Conservation (phyloP, 345 rosid genomes). For the Eucalyptus rudis region DNA sequence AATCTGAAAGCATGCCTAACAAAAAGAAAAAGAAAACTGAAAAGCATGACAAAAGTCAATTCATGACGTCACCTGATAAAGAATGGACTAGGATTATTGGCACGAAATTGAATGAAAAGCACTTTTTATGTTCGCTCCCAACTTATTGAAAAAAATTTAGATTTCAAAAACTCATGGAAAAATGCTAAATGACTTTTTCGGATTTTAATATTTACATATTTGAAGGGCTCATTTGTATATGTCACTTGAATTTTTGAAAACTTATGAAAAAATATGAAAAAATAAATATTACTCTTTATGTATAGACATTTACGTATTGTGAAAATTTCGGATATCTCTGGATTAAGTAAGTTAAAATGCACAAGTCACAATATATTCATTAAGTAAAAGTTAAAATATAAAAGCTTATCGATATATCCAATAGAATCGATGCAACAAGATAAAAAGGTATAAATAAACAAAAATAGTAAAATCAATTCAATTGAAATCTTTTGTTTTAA, state of each 20-base stretch:
- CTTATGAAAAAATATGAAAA: background rate
- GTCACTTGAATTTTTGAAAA: background rate
- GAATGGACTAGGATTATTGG: background rate
- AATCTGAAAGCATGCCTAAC: background rate
- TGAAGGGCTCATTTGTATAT: background rate
- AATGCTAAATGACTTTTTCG: background rate
- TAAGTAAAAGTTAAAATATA: background rate
- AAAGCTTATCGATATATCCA: background rate
- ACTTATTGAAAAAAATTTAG: background rate
- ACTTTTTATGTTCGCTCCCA: background rate
- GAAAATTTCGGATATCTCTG: fast-evolving
- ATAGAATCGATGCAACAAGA: background rate
- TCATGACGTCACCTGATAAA: background rate
- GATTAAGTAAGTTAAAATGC: background rate
- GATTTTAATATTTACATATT: background rate
- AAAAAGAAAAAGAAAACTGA: background rate
- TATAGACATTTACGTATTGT: background rate
- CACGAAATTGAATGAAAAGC: background rate
- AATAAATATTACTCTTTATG: fast-evolving
- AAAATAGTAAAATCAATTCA: fast-evolving
- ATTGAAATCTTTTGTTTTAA: background rate
- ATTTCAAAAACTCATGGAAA: background rate
- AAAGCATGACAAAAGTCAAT: background rate
- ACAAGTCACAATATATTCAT: fast-evolving
- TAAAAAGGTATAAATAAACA: background rate